Base-by-base conservation (phyloP, 768 basidiomycete genomes). In the Boletales sp. region DNA sequence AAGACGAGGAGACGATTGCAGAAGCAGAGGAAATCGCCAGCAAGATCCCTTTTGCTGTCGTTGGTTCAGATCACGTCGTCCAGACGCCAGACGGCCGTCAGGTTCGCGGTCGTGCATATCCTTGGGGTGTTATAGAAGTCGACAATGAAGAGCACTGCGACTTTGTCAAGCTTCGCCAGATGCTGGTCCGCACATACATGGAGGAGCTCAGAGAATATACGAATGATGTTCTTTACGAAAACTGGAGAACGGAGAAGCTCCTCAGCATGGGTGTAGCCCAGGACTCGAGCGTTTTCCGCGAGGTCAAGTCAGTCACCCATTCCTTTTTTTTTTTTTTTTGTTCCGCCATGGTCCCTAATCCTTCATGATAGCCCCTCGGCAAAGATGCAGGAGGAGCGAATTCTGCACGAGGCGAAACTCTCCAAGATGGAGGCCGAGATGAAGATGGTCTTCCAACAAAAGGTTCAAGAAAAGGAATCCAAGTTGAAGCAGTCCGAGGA, bases 401-500 rank as follows among this genome's bases (percentile, higher is more conserved):
- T 91, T 46, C 71, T 97, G 65, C 95, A 99, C 73, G 95, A 99
- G 73, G 89, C 90, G 59, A 98, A 98, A 71, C 83, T 99, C 48
- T 83, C 91, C 49, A 99, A 99, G 84, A 97, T 97, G 87, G 96
- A 99, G 75, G 90, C 94, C 49, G 96, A 98, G 79, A 99, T 99
- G 96, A 98, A 97, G 84, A 93, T 95, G 91, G 96, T 99, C 61
- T 99, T 99, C 93, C 94, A 94, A 68, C 96, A 98, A 73, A 99
- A 99, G 72, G 96, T 99, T 48, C 92, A 94, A 69, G 96, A 99
- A 70, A 98, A 99, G 78, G 96, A 99, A 69, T 83, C 92, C 57
- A 98, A 98, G 73, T 80, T 99, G 68, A 97, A 97, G 76, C 96
- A 98, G 71, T 92, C 89, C 46, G 96, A 99, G 73, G 96, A 98